These are phyloP conservation scores for Neonothopanus nambi DNA, from an alignment of 1,284 basidiomycete species.

Conservation along the genomic window DNA sequence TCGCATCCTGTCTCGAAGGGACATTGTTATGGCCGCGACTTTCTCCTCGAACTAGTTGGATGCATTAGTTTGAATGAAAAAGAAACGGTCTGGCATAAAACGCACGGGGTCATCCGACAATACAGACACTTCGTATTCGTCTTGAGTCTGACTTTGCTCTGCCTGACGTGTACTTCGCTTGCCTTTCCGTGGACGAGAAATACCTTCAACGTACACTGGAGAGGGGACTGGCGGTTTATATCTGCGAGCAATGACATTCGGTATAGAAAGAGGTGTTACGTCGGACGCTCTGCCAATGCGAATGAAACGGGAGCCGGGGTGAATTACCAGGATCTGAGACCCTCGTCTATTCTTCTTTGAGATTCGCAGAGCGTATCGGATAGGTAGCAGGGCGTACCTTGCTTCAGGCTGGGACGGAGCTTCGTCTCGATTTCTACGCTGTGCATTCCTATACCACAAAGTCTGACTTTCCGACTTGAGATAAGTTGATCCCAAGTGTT, in stretches of 20 bases:
- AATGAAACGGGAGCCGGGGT: constrained; percentile 87
- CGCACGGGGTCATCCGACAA: constrained; percentile 64
- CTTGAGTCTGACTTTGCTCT: constrained; percentile 30
- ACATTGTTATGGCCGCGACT: constrained; percentile 69
- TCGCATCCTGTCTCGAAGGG: constrained; percentile 83
- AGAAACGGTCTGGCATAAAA: constrained; percentile 9
- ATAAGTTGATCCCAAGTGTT: constrained; percentile 73
- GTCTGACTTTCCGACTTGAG: constrained; percentile 70
- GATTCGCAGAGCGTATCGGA: constrained; percentile 15
- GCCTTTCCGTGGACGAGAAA: constrained; percentile 50
- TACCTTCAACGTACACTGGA: constrained; percentile 45
- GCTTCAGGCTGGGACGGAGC: constrained; percentile 34
- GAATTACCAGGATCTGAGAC: constrained; percentile 84
- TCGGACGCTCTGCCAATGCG: constrained; percentile 93
- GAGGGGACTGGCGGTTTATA: constrained; percentile 43
- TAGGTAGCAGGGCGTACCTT: constrained; percentile 38
- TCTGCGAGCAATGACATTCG: constrained; percentile 78
- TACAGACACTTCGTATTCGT: constrained; percentile 46
- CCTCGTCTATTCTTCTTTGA: constrained; percentile 55
- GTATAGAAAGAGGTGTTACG: constrained; percentile 71
- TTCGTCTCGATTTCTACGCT: constrained; percentile 51
- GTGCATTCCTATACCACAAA: constrained; percentile 69
- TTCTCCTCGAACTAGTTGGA: constrained; percentile 66
- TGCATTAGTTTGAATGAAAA: constrained; percentile 2
- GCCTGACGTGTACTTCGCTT: constrained; percentile 19